Evolutionary conservation across 1,284 basidiomycete species (phyloP).

Genomic region (Mycena citricolor): DNA sequence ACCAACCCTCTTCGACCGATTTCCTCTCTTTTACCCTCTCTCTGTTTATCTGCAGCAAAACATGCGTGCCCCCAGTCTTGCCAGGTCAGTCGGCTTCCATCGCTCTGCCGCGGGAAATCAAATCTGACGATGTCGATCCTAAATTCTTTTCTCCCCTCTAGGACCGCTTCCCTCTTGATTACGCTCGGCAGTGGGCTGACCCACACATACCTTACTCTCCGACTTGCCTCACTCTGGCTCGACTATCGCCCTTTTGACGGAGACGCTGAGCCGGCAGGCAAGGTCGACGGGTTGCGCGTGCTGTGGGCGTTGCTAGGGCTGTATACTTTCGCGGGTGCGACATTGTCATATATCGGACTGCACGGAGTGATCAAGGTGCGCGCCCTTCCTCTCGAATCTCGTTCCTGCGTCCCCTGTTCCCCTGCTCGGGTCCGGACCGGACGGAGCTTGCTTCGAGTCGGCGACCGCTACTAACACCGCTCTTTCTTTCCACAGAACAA

Average conservation of each 20-base stretch:
- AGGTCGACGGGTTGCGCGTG: slow-evolving; percentile 14
- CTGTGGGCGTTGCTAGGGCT: slow-evolving; percentile 10
- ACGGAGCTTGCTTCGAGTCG: background rate
- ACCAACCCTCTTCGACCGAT: too few relatives aligned
- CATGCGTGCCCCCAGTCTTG: too few relatives aligned
- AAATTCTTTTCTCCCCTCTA: too few relatives aligned
- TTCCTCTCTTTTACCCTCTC: too few relatives aligned
- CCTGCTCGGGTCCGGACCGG: background rate
- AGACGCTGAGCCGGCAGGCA: slow-evolving; percentile 16
- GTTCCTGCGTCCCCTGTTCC: too few relatives aligned
- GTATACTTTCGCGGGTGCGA: slow-evolving; percentile 14
- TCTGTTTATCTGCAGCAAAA: too few relatives aligned
- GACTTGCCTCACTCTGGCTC: slow-evolving; percentile 12
- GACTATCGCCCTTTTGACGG: slow-evolving; percentile 8
- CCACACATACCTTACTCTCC: slow-evolving; percentile 13
- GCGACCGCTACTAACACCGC: background rate
- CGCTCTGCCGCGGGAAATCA: too few relatives aligned
- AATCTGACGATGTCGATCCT: too few relatives aligned
- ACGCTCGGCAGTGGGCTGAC: slow-evolving; percentile 11
- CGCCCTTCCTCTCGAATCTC: background rate
- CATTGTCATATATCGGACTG: slow-evolving; percentile 16
- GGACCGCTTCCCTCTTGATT: slow-evolving; percentile 11
- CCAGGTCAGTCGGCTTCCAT: too few relatives aligned
- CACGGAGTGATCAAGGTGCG: slow-evolving; percentile 13
- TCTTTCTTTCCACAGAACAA: slow-evolving; percentile 8